Base-by-base conservation (phyloP, 805 yeast genomes). In the Spathaspora arborariae region DNA sequence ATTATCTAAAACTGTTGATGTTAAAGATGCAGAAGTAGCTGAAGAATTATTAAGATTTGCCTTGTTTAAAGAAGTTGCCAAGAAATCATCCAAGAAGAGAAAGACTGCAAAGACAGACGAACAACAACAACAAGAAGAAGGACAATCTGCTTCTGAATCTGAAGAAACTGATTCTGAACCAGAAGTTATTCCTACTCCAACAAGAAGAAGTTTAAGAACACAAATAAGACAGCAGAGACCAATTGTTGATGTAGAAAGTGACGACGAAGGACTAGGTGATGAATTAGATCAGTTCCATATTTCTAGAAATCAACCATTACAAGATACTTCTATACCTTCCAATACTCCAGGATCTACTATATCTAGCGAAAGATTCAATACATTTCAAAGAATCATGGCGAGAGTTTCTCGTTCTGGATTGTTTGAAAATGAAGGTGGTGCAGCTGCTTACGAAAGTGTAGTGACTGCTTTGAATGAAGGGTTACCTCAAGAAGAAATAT, bases 41-140 rank as follows among this genome's bases (percentile, higher is more conserved):
- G 92, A 88, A 55, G 84, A 84, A 56, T 66, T 94, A 59, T 72
- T 94, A 53, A 79, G 96, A 58, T 94, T 79, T 63, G 92, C 98
- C 0, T 71, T 94, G 53, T 86, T 91, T 74, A 85, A 85, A 63
- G 96, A 88, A 62, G 80, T 81, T 5, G 66, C 76, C 27, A 63
- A 64, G 58, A 72, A 75, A 51, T 59, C 56, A 22, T 56, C 53
- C 45, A 47, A 53, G 60, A 63, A 61, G 45, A 63, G 51, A 50
- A 51, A 52, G 7, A 48, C 44, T 39, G 45, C 52, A 41, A 45
- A 59, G 51, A 52, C 57, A 48, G 62, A 65, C 51, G 63, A 65
- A 56, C 63, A 69, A 50, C 72, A 73, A 10, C 65, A 59, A 51
- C 52, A 58, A 47, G 62, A 65, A 51, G 63, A 65, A 56, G 63